Evolutionary conservation across 495 filamentous ascomycete species (phyloP).

Genomic region (Entonaema liquescens): DNA sequence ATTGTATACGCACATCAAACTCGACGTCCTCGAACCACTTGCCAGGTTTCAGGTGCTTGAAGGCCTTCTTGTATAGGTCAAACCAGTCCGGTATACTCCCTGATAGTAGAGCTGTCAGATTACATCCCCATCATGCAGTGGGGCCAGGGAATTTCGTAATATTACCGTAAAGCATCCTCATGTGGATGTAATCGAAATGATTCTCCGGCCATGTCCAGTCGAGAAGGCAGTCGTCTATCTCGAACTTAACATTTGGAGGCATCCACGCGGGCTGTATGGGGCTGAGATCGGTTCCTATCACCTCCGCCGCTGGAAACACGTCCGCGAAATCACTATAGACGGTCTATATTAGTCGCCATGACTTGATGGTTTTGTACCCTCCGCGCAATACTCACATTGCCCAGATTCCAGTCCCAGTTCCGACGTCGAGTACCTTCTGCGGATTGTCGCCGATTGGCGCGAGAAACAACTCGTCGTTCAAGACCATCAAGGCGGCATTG

Average conservation of each 20-base stretch:
- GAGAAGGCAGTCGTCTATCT: slow-evolving; percentile 26
- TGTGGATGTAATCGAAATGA: slow-evolving; percentile 26
- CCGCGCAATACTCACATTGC: slow-evolving; percentile 50
- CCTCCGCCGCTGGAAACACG: slow-evolving; percentile 17
- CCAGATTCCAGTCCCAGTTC: slow-evolving; percentile 74
- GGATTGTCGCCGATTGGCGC: slow-evolving; percentile 59
- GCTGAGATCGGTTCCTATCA: slow-evolving; percentile 23
- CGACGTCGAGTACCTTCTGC: slow-evolving; percentile 66
- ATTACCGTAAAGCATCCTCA: slow-evolving; percentile 23
- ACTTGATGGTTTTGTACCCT: background rate
- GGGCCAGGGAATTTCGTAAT: background rate
- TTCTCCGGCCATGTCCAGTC: slow-evolving; percentile 27
- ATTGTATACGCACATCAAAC: slow-evolving; percentile 14
- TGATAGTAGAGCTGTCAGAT: slow-evolving; percentile 1
- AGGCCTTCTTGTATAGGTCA: slow-evolving; percentile 16
- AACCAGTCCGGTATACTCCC: slow-evolving; percentile 21
- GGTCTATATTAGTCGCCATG: background rate
- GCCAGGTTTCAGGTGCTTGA: slow-evolving; percentile 15
- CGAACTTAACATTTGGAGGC: slow-evolving; percentile 30
- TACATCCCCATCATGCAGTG: background rate
- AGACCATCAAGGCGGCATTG: slow-evolving; percentile 7
- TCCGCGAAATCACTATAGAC: slow-evolving; percentile 18
- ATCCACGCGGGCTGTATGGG: slow-evolving; percentile 26
- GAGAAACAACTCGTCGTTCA: slow-evolving; percentile 33
- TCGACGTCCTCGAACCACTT: slow-evolving; percentile 16